These are phyloP conservation scores for Selaginella tamariscina DNA, from an alignment of 75 land plant species.

Conservation along the genomic window DNA sequence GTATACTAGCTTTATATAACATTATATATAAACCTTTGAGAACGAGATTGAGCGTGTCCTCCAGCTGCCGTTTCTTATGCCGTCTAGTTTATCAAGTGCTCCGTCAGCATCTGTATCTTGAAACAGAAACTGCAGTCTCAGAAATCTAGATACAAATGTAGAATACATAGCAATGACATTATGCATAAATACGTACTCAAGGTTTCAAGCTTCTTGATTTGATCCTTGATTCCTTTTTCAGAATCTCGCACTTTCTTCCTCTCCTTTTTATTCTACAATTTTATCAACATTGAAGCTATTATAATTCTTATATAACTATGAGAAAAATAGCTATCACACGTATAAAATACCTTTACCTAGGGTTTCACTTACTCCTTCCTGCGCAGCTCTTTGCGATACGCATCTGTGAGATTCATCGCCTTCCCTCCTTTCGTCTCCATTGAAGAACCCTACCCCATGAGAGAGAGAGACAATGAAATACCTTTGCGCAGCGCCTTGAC, in stretches of 20 bases:
- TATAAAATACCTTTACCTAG: constrained; percentile 48
- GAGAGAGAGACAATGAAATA: no score
- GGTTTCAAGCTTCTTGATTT: constrained; percentile 83
- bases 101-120: constrained; percentile 89
- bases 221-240: constrained; percentile 95
- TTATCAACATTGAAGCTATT: no score
- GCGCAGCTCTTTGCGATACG: constrained; percentile 97
- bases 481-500: no score
- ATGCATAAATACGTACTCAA: constrained; percentile 64
- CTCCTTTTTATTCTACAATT: constrained; percentile 88
- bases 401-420: constrained; percentile 99
- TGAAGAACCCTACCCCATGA: not conserved
- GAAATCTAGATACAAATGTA: no score
- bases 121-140: not conserved
- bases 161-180: no score
- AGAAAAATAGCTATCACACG: constrained; percentile 65
- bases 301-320: no score
- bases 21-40: constrained; percentile 92
- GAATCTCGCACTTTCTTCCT: constrained; percentile 95
- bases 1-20: no score
- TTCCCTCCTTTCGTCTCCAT: constrained; percentile 99
- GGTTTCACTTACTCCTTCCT: constrained; percentile 75
- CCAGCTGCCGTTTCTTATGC: constrained; percentile 97
- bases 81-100: constrained; percentile 97
- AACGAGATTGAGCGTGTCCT: constrained; percentile 86